Conservation (phyloP, 1,284 basidiomycete species). For the Cystobasidium slooffiae region DNA sequence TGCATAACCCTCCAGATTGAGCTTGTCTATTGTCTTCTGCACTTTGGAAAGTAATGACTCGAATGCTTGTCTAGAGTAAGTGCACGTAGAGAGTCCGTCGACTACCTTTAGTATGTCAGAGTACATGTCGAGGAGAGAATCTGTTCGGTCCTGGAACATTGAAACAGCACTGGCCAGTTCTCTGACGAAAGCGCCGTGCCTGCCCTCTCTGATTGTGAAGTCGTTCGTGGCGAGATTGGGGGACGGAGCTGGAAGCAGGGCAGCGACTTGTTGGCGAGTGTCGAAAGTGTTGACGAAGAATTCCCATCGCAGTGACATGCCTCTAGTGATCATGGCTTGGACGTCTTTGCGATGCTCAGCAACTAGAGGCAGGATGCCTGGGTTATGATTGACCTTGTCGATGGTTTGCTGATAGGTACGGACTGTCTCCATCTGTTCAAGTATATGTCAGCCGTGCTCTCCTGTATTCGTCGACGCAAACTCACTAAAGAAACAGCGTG, state of each 20-base stretch:
- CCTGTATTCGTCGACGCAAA: not conserved
- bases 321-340: conserved; percentile 85
- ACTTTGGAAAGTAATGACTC: conserved; percentile 75
- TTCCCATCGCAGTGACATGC: conserved; percentile 95
- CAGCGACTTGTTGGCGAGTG: conserved; percentile 57
- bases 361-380: conserved; percentile 87
- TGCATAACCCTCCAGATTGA: conserved; percentile 94
- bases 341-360: conserved; percentile 89
- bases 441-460: not conserved
- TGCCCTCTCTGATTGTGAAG: conserved; percentile 75
- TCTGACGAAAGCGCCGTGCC: conserved; percentile 89
- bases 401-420: conserved; percentile 93
- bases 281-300: conserved; percentile 93
- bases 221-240: conserved; percentile 68
- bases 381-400: conserved; percentile 83
- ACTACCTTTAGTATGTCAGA: conserved; percentile 81
- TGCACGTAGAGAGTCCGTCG: conserved; percentile 83
- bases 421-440: conserved; percentile 81
- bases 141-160: conserved; percentile 84
- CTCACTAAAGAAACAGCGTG: conserved; percentile 77
- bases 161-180: conserved; percentile 93
- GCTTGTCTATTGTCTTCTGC: conserved; percentile 87
- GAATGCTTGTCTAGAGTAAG: conserved; percentile 82
- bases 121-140: conserved; percentile 87
- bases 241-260: conserved; percentile 15